A percentile compares a stretch with the other conserved stretches of the same genome.
Evolutionary conservation across 495 filamentous ascomycete species (phyloP).

Genomic region (Neurospora sp.): DNA sequence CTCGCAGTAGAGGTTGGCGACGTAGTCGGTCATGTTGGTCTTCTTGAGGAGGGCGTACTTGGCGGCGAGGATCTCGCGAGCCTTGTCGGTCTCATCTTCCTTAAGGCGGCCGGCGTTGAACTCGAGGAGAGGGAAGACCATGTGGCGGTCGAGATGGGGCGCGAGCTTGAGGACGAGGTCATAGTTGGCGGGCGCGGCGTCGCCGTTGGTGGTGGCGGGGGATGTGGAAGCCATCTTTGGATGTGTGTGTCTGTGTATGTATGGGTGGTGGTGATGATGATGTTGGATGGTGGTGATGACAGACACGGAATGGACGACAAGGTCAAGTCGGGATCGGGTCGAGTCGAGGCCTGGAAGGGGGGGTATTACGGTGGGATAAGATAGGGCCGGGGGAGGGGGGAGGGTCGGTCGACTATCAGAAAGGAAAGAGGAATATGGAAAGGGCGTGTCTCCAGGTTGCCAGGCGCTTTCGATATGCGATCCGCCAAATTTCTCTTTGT

Average conservation of each 20-base stretch:
- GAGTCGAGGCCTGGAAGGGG: background rate
- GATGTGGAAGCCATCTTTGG: slow-evolving; percentile 27
- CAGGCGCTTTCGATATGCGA: slow-evolving; percentile 3
- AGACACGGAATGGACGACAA: background rate
- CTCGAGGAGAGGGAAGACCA: slow-evolving; percentile 89
- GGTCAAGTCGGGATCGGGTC: background rate
- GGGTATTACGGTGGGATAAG: background rate
- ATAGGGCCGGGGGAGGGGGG: background rate
- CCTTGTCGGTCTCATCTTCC: slow-evolving; percentile 44
- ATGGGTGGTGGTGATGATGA: background rate
- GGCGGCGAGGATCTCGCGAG: slow-evolving; percentile 62
- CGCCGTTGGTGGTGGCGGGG: slow-evolving; percentile 36
- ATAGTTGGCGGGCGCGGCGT: slow-evolving; percentile 46
- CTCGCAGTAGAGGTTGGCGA: slow-evolving; percentile 77
- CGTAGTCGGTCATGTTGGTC: slow-evolving; percentile 97
- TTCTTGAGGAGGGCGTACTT: slow-evolving; percentile 89
- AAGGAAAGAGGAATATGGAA: background rate
- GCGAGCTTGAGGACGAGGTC: slow-evolving; percentile 83
- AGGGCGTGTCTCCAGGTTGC: background rate
- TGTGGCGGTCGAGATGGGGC: slow-evolving; percentile 86
- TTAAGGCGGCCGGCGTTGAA: slow-evolving; percentile 50
- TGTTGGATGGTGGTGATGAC: background rate
- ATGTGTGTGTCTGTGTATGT: background rate
- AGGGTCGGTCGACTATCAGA: background rate
- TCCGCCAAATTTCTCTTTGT: slow-evolving; percentile 21